Conservation (phyloP, 2,329 filamentous ascomycete genomes). For the Remersonia thermophila region DNA sequence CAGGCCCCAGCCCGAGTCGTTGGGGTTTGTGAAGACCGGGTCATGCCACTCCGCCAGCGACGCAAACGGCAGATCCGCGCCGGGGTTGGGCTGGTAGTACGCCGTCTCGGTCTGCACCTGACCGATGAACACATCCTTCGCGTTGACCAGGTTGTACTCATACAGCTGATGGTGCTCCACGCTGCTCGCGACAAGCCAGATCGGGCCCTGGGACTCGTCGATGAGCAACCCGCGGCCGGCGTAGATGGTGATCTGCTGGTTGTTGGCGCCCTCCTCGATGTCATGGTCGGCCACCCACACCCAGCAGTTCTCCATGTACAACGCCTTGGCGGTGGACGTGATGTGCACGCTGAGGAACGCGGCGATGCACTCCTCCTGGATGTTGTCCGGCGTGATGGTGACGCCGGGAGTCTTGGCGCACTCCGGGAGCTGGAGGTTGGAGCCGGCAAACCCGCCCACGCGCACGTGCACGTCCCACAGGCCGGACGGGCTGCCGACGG, state of each 20-base stretch:
- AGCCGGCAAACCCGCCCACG: slow-evolving; percentile 57
- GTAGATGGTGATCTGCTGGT: slow-evolving; percentile 22
- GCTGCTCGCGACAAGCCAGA: slow-evolving; percentile 49
- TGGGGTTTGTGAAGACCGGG: slow-evolving; percentile 34
- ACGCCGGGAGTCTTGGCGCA: slow-evolving; percentile 43
- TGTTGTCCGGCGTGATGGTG: slow-evolving; percentile 12
- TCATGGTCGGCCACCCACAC: slow-evolving; percentile 26
- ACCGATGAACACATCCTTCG: slow-evolving; percentile 45
- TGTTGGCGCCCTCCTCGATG: slow-evolving; percentile 17
- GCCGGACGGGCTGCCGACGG: slow-evolving; percentile 29
- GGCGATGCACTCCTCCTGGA: slow-evolving; percentile 24
- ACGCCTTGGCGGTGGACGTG: slow-evolving; percentile 20
- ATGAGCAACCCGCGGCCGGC: slow-evolving; percentile 24
- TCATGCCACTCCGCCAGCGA: slow-evolving; percentile 28
- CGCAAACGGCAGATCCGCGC: slow-evolving; percentile 39
- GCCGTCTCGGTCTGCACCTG: slow-evolving; percentile 55
- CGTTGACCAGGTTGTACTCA: slow-evolving; percentile 48
- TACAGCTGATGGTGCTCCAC: slow-evolving; percentile 50
- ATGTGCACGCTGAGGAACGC: slow-evolving; percentile 29
- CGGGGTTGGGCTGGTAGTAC: slow-evolving; percentile 51
- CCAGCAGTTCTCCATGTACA: slow-evolving; percentile 30
- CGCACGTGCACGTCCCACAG: slow-evolving; percentile 67
- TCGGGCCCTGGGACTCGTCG: slow-evolving; percentile 25
- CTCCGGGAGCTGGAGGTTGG: slow-evolving; percentile 51
- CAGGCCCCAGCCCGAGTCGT: slow-evolving; percentile 42